Percentiles rank a stretch among this genome's conserved stretches.
Evolutionary conservation across 2,329 filamentous ascomycete genomes (phyloP).

Genomic region (Cladobotryum protrusum): DNA sequence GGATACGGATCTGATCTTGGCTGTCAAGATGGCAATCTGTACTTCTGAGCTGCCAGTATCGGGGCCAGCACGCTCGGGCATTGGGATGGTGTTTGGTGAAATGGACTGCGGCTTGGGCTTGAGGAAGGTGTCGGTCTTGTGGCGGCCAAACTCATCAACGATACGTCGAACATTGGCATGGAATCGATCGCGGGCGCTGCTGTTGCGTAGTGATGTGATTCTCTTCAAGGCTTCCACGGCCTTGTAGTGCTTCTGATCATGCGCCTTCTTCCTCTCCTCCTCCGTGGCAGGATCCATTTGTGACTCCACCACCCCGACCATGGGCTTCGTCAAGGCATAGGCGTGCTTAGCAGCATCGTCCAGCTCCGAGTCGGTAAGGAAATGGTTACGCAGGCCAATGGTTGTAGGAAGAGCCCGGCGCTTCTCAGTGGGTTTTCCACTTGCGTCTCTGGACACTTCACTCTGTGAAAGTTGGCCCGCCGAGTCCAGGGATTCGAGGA

Average conservation of each 20-base stretch:
- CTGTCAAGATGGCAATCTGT: constrained; percentile 91
- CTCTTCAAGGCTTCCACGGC: constrained; percentile 71
- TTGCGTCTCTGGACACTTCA: constrained; percentile 31
- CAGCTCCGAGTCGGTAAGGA: constrained; percentile 62
- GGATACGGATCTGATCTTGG: constrained; percentile 81
- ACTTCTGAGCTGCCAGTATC: constrained; percentile 96
- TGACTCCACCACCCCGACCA: constrained; percentile 30
- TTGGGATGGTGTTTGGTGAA: constrained; percentile 32
- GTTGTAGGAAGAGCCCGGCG: constrained; percentile 40
- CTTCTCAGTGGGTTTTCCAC: constrained; percentile 35
- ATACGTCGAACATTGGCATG: constrained; percentile 80
- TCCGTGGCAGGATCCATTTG: constrained; percentile 37
- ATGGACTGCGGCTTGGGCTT: constrained; percentile 52
- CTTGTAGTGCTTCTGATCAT: constrained; percentile 54
- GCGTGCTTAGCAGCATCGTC: constrained; percentile 60
- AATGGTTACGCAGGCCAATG: constrained; percentile 64
- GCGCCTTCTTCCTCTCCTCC: constrained; percentile 32
- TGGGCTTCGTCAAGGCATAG: constrained; percentile 58
- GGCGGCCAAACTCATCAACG: constrained; percentile 81
- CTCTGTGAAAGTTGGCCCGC: constrained; percentile 43
- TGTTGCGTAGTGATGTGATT: constrained; percentile 72
- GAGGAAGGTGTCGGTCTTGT: constrained; percentile 72
- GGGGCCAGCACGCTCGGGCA: constrained; percentile 62
- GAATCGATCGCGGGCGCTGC: constrained; percentile 69
- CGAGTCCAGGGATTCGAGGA: constrained; percentile 73